A percentile compares a stretch with the other conserved stretches of the same genome.
Evolutionary conservation across 306 rosid species (phyloP).

Genomic region (Notholithocarpus densiflorus): DNA sequence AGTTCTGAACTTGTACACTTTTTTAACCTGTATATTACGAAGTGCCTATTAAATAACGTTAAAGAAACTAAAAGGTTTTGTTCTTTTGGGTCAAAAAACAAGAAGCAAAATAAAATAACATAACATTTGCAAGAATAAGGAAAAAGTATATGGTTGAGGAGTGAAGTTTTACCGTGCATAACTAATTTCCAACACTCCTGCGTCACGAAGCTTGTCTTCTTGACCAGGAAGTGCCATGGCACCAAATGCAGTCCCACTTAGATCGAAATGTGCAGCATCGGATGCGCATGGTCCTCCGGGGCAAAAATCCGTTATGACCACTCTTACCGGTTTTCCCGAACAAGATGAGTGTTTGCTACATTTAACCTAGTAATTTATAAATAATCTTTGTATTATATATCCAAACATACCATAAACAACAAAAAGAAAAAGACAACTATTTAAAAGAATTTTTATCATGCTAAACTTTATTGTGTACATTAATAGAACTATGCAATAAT

Average conservation of each 20-base stretch:
- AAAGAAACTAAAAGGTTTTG: too few species aligned
- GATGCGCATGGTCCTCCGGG: conserved; percentile 30
- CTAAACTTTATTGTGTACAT: neutral
- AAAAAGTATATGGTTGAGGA: too few species aligned
- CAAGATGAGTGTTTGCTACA: conserved; percentile 32
- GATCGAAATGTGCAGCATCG: conserved; percentile 39
- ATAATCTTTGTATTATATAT: neutral
- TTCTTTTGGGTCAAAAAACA: too few species aligned
- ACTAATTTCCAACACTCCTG: conserved; percentile 26
- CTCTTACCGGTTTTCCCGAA: conserved; percentile 34
- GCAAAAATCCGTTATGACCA: conserved; percentile 40
- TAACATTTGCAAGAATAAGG: too few species aligned
- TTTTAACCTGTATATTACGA: too few species aligned
- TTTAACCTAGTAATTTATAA: conserved; percentile 19
- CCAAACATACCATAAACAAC: neutral
- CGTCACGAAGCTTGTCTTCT: conserved; percentile 28
- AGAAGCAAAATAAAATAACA: too few species aligned
- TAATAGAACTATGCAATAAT: neutral
- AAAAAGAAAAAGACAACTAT: neutral
- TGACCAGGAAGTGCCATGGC: conserved; percentile 40
- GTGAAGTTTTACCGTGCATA: conserved; percentile 24
- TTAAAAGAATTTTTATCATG: neutral
- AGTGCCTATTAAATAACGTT: too few species aligned
- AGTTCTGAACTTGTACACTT: too few species aligned
- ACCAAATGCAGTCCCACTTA: conserved; percentile 51